Conservation (phyloP, 2,329 filamentous ascomycete species). For the Zelopaecilomyces penicillatus region DNA sequence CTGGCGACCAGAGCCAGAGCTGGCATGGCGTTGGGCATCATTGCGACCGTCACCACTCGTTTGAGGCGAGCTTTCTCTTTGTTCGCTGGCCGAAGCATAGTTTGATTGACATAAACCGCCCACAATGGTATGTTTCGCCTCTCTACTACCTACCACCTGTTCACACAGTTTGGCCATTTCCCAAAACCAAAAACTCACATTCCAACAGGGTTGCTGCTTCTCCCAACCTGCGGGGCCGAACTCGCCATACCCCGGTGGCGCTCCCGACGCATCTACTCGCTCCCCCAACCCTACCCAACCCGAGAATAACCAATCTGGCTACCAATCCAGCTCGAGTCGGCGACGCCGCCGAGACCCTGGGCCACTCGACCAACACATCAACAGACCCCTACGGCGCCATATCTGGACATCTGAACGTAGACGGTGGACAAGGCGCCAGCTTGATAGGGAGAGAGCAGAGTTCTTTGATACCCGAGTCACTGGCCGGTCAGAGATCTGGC, state of each 20-base stretch:
- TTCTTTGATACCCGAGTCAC: constrained; percentile 90
- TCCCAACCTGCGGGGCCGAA: constrained; percentile 44
- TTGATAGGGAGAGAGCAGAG: constrained; percentile 64
- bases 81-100: too few species aligned
- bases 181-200: constrained; percentile 11
- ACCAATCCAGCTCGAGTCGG: constrained; percentile 13
- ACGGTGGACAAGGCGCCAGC: constrained; percentile 59
- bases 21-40: constrained; percentile 11
- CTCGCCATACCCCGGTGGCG: constrained; percentile 44
- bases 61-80: background rate
- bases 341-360: constrained; percentile 28
- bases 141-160: background rate
- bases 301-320: constrained; percentile 18
- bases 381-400: constrained; percentile 58
- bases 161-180: background rate
- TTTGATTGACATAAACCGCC: background rate
- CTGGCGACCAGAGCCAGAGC: constrained; percentile 6
- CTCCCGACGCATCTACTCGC: constrained; percentile 41
- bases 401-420: constrained; percentile 56
- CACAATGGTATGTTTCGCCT: constrained; percentile 1
- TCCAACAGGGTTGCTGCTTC: constrained; percentile 48
- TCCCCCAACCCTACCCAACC: constrained; percentile 40
- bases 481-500: constrained; percentile 72
- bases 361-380: constrained; percentile 56
- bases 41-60: constrained; percentile 1